A percentile compares a stretch with the other conserved stretches of the same genome.
These are phyloP conservation scores for Trichosporon sp. DNA, from an alignment of 1,284 basidiomycete species.

Conservation along the genomic window DNA sequence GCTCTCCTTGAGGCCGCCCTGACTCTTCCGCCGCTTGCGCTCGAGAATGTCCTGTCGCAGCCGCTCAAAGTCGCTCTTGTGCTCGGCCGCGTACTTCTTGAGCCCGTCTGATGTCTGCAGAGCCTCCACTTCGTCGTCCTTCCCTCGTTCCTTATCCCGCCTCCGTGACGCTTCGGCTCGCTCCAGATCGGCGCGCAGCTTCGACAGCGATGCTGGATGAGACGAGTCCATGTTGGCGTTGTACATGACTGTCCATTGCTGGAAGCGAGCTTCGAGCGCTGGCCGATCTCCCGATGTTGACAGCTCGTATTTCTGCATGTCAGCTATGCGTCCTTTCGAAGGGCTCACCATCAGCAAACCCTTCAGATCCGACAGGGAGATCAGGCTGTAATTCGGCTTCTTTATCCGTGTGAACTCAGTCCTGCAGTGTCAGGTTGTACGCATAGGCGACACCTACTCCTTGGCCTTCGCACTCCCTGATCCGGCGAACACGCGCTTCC, in stretches of 20 bases:
- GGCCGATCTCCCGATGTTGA: slow-evolving; percentile 39
- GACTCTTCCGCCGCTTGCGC: slow-evolving; percentile 23
- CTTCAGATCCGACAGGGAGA: slow-evolving; percentile 35
- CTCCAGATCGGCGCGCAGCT: slow-evolving; percentile 35
- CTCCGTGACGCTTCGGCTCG: slow-evolving; percentile 29
- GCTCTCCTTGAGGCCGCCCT: slow-evolving; percentile 22
- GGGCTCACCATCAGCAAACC: slow-evolving; percentile 27
- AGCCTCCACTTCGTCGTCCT: slow-evolving; percentile 31
- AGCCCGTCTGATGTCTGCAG: slow-evolving; percentile 33
- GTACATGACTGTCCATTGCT: slow-evolving; percentile 46
- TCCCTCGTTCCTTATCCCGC: slow-evolving; percentile 40
- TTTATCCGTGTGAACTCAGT: slow-evolving; percentile 37
- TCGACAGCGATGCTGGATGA: slow-evolving; percentile 32
- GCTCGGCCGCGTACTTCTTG: slow-evolving; percentile 33
- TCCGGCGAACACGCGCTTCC: slow-evolving; percentile 45
- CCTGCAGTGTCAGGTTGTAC: slow-evolving; percentile 20
- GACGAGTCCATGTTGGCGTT: slow-evolving; percentile 40
- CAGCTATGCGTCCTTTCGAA: not conserved
- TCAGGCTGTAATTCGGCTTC: slow-evolving; percentile 46
- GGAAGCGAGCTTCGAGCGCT: slow-evolving; percentile 31
- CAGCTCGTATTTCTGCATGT: slow-evolving; percentile 33
- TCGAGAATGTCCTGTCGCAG: slow-evolving; percentile 37
- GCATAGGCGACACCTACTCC: slow-evolving; percentile 14
- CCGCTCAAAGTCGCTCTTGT: slow-evolving; percentile 38
- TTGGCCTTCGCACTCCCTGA: slow-evolving; percentile 22